phyloP scores from a whole-genome alignment of 768 basidiomycete genomes.

The Hygrocybe punicea region DNA sequence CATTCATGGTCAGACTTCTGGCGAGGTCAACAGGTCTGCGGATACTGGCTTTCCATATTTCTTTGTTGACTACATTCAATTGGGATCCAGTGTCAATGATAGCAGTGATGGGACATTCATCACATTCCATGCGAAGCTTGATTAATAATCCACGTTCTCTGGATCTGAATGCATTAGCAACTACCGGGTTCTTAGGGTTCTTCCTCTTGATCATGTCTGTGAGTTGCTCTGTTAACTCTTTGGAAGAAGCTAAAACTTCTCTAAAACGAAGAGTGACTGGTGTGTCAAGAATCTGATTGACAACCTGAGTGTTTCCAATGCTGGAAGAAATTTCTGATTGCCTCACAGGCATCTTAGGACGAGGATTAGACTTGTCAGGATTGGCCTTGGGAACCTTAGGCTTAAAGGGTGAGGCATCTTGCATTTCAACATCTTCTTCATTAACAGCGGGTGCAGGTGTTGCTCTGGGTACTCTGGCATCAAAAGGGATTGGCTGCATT shows the following conservation, averaged over 20 bases:
- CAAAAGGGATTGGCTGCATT: no score
- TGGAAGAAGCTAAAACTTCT: slow-evolving; percentile 1
- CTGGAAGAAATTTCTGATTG: slow-evolving; percentile 6
- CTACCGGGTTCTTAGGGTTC: neutral
- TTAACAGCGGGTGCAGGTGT: no score
- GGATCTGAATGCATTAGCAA: neutral
- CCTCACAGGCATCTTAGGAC: neutral
- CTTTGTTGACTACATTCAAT: slow-evolving; percentile 29
- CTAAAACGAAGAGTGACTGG: neutral
- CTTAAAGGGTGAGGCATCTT: neutral
- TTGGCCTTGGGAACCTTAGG: neutral
- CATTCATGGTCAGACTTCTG: no score
- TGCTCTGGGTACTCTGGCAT: no score
- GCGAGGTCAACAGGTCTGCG: no score
- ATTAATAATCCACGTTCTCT: no score
- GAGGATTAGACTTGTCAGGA: neutral
- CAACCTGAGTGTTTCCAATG: no score
- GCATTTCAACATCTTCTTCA: neutral
- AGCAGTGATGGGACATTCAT: slow-evolving; percentile 9
- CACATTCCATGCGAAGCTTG: slow-evolving; percentile 10
- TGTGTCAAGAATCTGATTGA: slow-evolving; percentile 3
- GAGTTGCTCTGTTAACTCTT: no score
- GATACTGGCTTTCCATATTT: no score
- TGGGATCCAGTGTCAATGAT: no score
- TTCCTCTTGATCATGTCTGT: no score